Evolutionary conservation across 805 yeast species (phyloP), one percentile per base, ranked within the genome.

Genomic region (Suhomyces pyralidae): DNA sequence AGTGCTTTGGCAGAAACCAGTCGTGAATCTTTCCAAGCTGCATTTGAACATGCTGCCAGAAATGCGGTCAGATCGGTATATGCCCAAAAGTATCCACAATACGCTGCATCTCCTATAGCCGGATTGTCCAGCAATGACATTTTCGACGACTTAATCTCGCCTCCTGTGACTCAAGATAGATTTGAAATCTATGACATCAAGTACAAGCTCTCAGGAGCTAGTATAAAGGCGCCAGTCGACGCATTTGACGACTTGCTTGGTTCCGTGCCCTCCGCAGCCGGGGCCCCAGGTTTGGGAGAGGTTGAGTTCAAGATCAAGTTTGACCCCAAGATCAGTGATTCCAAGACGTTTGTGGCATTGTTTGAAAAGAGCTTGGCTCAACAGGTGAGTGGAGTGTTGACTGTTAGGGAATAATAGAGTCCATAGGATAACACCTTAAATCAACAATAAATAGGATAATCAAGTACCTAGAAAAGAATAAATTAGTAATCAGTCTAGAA

Each of bases 91-190:
- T 75, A 68, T 64, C 79, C 79, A 25, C 68, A 72, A 55, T 74
- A 57, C 54, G 61, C 71, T 24, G 48, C 56, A 15, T 66, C 73
- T 17, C 78, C 79, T 7, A 59, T 71, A 4, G 56, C 64, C 36
- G 49, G 56, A 17, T 40, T 46, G 46, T 28, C 51, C 38, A 51
- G 52, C 6, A 63, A 61, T 17, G 77, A 70, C 48, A 51, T 73
- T 26, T 75, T 75, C 54, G 77, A 70, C 52, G 77, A 70, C 48
- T 66, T 75, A 56, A 57, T 75, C 25, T 64, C 64, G 28, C 70
- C 78, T 6, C 61, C 76, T 3, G 72, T 66, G 7, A 65, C 71
- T 10, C 61, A 70, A 51, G 57, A 58, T 45, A 64, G 79, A 56
- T 74, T 74, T 53, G 69, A 67, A 43, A 70, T 74, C 19, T 61